Conservation (phyloP, 106 monocot genomes). For the Acanthochlamys bracteata region DNA sequence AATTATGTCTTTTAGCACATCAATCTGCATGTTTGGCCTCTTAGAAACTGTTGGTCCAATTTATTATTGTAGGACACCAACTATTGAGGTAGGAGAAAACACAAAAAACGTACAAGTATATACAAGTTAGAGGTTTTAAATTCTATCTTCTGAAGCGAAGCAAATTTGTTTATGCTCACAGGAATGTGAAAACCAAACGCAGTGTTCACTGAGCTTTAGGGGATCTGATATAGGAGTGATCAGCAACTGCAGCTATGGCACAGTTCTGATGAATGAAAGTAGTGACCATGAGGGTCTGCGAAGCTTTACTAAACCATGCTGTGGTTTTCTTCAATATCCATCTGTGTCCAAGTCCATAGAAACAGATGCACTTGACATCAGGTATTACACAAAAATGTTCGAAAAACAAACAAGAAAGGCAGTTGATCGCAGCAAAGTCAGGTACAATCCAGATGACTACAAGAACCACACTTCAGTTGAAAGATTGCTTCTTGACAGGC, state of each 20-base stretch:
- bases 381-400: slow-evolving; percentile 39
- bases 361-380: slow-evolving; percentile 14
- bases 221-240: slow-evolving; percentile 26
- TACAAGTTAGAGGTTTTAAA: too few species aligned
- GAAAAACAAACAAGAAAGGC: slow-evolving; percentile 17
- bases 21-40: too few species aligned
- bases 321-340: slow-evolving; percentile 13
- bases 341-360: slow-evolving; percentile 8
- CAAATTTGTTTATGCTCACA: slow-evolving; percentile 10
- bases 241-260: slow-evolving; percentile 14
- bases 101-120: too few species aligned
- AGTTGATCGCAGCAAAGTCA: slow-evolving; percentile 9
- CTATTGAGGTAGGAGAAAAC: too few species aligned
- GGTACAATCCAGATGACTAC: slow-evolving; percentile 38
- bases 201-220: slow-evolving; percentile 22
- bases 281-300: slow-evolving; percentile 6
- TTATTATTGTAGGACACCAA: too few species aligned
- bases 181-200: slow-evolving; percentile 47
- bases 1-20: too few species aligned
- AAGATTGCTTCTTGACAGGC: slow-evolving; percentile 36
- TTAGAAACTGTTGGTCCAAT: too few species aligned
- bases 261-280: slow-evolving; percentile 5
- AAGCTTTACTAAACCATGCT: slow-evolving; percentile 9
- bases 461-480: slow-evolving; percentile 18
- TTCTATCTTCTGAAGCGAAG: too few species aligned